Evolutionary conservation across 495 filamentous ascomycete species (phyloP).

Genomic region (Aspergillus steynii): DNA sequence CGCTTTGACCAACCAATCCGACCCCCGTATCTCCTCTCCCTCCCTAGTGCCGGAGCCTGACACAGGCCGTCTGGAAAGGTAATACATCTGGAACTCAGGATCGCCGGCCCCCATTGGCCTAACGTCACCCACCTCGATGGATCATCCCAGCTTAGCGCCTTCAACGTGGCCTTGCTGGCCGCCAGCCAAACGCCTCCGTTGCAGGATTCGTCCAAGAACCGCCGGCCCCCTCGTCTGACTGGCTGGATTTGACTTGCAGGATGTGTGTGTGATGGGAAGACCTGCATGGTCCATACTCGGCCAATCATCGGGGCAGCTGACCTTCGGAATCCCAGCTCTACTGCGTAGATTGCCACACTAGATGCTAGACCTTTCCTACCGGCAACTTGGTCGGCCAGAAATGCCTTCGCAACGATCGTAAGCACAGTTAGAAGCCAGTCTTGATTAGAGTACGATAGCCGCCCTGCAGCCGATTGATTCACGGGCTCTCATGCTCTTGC

Average conservation of each 20-base stretch:
- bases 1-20: conserved; percentile 20
- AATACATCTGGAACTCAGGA: not conserved
- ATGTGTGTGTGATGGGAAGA: not conserved
- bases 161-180: conserved; percentile 24
- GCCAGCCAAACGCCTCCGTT: conserved; percentile 21
- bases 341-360: not conserved
- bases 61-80: not conserved
- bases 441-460: not conserved
- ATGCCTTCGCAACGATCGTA: not conserved
- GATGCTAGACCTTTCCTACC: no score
- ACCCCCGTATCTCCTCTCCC: conserved; percentile 12
- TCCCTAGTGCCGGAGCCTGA: conserved; percentile 6
- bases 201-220: conserved; percentile 19
- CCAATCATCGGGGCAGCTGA: not conserved
- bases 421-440: not conserved
- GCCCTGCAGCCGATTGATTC: not conserved
- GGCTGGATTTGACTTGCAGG: conserved; percentile 5
- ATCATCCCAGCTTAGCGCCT: conserved; percentile 15
- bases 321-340: not conserved
- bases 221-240: conserved; percentile 13
- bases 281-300: not conserved
- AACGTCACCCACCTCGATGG: conserved; percentile 4
- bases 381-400: not conserved
- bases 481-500: not conserved
- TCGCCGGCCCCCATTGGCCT: conserved; percentile 14